Evolutionary conservation across 805 yeast species (phyloP).

Genomic region (Barnettozyma californica): DNA sequence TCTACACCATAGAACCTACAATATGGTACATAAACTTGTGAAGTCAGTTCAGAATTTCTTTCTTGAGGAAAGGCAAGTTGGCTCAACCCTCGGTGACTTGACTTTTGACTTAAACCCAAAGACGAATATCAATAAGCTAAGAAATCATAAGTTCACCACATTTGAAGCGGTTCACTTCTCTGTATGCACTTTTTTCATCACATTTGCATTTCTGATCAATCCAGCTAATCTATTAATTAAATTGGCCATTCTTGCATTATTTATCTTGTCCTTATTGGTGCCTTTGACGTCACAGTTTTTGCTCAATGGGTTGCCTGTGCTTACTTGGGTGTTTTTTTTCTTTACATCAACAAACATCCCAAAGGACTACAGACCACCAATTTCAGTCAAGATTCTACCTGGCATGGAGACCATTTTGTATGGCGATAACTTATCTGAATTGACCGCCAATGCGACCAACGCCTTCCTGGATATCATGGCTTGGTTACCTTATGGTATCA

Average conservation of each 20-base stretch:
- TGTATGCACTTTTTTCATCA: constrained; percentile 45
- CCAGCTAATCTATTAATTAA: constrained; percentile 46
- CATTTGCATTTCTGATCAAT: constrained; percentile 52
- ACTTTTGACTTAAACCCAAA: constrained; percentile 43
- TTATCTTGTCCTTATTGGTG: constrained; percentile 45
- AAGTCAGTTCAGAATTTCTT: constrained; percentile 36
- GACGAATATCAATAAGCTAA: constrained; percentile 36
- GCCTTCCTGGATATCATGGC: constrained; percentile 75
- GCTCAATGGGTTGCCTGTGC: constrained; percentile 74
- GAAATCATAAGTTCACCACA: constrained; percentile 36
- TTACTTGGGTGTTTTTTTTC: constrained; percentile 80
- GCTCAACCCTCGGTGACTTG: constrained; percentile 45
- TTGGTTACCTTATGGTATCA: constrained; percentile 91
- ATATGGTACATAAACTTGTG: background rate
- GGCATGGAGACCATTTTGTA: constrained; percentile 88
- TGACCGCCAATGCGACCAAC: constrained; percentile 68
- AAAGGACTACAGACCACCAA: constrained; percentile 74
- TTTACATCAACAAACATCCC: constrained; percentile 75
- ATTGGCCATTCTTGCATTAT: constrained; percentile 29
- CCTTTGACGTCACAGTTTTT: constrained; percentile 85
- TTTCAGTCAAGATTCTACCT: constrained; percentile 81
- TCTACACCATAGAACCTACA: background rate
- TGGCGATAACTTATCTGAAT: constrained; percentile 84
- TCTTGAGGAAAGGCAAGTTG: constrained; percentile 47
- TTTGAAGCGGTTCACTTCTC: constrained; percentile 50